These are phyloP conservation scores for Albophoma yamanashiensis DNA, from an alignment of 2,329 filamentous ascomycete species.

Conservation along the genomic window DNA sequence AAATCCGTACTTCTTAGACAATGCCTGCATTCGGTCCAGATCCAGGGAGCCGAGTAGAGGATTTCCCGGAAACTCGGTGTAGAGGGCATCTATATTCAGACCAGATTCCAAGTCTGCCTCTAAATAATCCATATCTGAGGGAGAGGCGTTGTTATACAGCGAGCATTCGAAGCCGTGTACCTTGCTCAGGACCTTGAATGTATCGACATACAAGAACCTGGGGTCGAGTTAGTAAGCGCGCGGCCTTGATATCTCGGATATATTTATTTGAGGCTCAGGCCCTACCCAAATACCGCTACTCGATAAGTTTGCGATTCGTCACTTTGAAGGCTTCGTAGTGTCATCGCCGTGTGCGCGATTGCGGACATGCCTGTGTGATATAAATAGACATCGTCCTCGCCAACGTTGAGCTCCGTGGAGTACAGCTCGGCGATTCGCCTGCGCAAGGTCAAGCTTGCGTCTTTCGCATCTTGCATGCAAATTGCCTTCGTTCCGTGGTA, in stretches of 20 bases:
- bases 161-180: conserved; percentile 20
- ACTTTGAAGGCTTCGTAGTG: conserved; percentile 1
- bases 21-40: conserved; percentile 12
- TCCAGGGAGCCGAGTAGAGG: conserved; percentile 19
- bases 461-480: conserved; percentile 2
- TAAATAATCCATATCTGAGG: conserved; percentile 27
- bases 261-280: not conserved
- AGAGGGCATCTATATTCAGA: conserved; percentile 29
- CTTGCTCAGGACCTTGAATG: conserved; percentile 17
- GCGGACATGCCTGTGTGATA: conserved; percentile 41
- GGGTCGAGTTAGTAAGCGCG: not conserved
- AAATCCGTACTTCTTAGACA: conserved; percentile 26
- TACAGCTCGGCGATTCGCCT: conserved; percentile 10
- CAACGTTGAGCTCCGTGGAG: conserved; percentile 6
- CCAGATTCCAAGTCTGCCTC: conserved; percentile 24
- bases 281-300: conserved; percentile 18
- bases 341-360: conserved; percentile 20
- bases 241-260: too few species aligned
- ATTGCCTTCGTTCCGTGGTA: not conserved
- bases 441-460: conserved; percentile 6
- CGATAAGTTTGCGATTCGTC: conserved; percentile 1
- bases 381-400: conserved; percentile 31
- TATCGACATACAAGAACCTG: conserved; percentile 20
- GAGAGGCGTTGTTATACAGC: conserved; percentile 31
- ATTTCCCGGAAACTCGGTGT: conserved; percentile 31